phyloP scores from a whole-genome alignment of 169 alveolate genomes.

The Plasmodium gonderi region DNA sequence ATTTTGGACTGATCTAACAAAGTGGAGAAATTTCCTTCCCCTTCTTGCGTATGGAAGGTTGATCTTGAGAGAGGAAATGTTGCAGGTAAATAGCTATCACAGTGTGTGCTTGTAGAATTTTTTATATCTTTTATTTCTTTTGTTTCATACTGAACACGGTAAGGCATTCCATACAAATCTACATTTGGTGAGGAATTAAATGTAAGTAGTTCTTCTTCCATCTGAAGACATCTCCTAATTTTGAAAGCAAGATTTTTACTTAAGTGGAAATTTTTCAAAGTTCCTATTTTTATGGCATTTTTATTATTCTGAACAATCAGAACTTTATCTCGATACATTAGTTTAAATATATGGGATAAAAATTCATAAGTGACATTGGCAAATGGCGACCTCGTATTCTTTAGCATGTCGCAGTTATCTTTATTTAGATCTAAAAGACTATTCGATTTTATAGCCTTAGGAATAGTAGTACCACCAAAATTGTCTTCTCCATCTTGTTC shows the following conservation, averaged over 20 bases:
- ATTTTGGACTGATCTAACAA: too few relatives aligned
- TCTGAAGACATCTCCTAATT: conserved; percentile 2
- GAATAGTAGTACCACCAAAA: neutral
- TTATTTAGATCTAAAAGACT: conserved; percentile 3
- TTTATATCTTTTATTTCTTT: neutral
- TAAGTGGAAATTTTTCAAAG: neutral
- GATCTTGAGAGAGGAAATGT: neutral
- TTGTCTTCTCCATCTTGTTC: neutral
- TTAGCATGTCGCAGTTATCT: conserved; percentile 22
- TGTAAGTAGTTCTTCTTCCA: neutral
- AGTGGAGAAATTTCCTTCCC: too few relatives aligned
- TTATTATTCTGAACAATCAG: conserved; percentile 31
- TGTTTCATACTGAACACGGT: neutral
- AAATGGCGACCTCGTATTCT: neutral
- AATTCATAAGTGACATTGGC: conserved; percentile 26
- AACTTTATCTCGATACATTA: conserved; percentile 17
- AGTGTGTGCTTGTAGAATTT: neutral
- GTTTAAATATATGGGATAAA: conserved; percentile 2
- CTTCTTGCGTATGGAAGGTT: too few relatives aligned
- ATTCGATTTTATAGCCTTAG: neutral
- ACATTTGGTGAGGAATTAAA: neutral
- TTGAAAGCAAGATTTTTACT: neutral
- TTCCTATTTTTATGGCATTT: conserved; percentile 15
- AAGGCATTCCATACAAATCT: neutral
- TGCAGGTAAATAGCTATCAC: neutral